Evolutionary conservation across 2,329 filamentous ascomycete genomes (phyloP), one percentile per base, ranked within the genome.

Genomic region (Alternaria tenuissima): DNA sequence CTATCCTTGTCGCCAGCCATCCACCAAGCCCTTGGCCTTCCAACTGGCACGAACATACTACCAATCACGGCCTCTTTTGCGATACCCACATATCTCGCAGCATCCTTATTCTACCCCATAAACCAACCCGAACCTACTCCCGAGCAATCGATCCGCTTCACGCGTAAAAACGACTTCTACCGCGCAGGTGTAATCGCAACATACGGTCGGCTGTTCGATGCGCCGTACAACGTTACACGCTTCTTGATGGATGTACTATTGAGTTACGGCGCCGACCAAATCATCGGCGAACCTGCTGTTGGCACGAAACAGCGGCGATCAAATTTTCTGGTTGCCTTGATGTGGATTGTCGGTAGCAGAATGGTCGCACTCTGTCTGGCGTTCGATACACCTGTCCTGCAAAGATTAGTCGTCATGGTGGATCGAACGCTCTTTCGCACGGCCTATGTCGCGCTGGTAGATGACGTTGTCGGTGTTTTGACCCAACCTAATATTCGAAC

Each of bases 391-490:
- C 55, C 52, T 9, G 38, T 55, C 24, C 26, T 30, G 26, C 43
- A 30, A 32, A n/a, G 30, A 20, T 9, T 30, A 11, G 42, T 64
- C 18, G 44, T 7, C 3, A 16, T 47, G 6, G 51, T 38, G 6
- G 61, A 71, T 44, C 55, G 63, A 14, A 51, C 32, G 3, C 38
- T 71, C 16, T 64, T 47, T 57, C 39, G 59, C 16, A 57, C 61
- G 26, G 54, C 63, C 7, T 71, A 66, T 43, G 26, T 70, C 18
- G 67, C 67, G 46, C 16, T 71, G 22, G 64, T 71, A 26, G 67
- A 70, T 28, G 68, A 70, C 52, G 24, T 71, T 2, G 26, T 71
- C 12, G 49, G 59, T 5, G 47, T 64, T 3, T 44, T 70, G 53
- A 12, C 30, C 30, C 30, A 32, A 32, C 30, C 30, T 12, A 32